Percentiles rank a stretch among this genome's conserved stretches.
These are phyloP conservation scores for Hypoxylon intermedium DNA, from an alignment of 495 filamentous ascomycete species.

Conservation along the genomic window DNA sequence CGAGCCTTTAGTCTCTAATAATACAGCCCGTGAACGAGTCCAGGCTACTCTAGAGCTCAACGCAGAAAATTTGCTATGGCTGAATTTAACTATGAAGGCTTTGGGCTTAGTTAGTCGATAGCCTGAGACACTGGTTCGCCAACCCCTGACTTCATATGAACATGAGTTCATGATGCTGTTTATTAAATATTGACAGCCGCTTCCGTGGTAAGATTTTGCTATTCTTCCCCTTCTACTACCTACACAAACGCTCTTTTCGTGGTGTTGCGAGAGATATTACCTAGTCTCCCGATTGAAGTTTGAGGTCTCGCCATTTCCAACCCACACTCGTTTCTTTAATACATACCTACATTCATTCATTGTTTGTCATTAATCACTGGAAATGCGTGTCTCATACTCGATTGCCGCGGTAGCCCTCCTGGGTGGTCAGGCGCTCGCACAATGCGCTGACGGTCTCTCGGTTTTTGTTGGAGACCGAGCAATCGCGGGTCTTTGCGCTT, in stretches of 20 bases:
- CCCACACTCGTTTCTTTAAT: conserved; percentile 4
- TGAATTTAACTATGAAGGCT: not conserved
- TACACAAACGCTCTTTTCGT: conserved; percentile 7
- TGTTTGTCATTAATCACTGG: not conserved
- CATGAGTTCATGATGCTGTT: conserved; percentile 5
- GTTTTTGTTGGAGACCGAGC: not conserved
- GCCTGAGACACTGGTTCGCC: conserved; percentile 18
- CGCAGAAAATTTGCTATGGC: not conserved
- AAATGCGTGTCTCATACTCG: conserved; percentile 13
- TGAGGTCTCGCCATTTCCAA: not conserved
- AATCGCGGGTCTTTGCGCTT: not conserved
- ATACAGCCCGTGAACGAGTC: not conserved
- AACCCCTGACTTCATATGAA: conserved; percentile 9
- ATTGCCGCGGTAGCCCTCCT: conserved; percentile 10
- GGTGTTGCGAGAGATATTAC: conserved; percentile 4
- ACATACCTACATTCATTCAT: conserved; percentile 1
- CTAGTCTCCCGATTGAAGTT: not conserved
- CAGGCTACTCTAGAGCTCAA: not conserved
- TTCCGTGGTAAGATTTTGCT: not conserved
- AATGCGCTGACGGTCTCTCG: conserved; percentile 4
- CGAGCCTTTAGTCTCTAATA: not conserved
- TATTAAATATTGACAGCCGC: not conserved
- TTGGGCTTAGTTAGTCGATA: conserved; percentile 11
- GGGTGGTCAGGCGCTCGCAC: not conserved
- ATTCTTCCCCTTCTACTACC: not conserved